Evolutionary conservation across 2,329 filamentous ascomycete genomes (phyloP).

Genomic region (Sclerotinia spermophila): DNA sequence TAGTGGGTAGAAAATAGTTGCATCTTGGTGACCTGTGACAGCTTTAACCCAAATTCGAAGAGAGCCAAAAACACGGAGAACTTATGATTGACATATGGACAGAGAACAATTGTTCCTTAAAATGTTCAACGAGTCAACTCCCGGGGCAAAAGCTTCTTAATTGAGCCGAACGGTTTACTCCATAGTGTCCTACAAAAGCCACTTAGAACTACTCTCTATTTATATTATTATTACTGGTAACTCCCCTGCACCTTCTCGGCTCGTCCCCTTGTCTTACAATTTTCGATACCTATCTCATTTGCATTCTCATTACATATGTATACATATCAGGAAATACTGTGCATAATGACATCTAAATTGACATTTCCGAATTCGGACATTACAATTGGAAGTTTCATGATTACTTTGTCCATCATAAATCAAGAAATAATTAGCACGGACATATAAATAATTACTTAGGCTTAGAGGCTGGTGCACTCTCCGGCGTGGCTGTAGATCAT

Average conservation of each 20-base stretch:
- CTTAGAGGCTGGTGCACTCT: not conserved
- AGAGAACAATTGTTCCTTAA: not conserved
- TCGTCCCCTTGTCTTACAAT: not conserved
- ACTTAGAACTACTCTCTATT: not conserved
- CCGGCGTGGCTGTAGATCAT: not conserved
- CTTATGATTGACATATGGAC: not conserved
- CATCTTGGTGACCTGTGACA: slow-evolving; percentile 12
- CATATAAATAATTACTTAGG: not conserved
- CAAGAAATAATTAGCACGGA: not conserved
- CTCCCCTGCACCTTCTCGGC: not conserved
- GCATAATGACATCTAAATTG: too few species aligned
- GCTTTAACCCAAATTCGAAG: not conserved
- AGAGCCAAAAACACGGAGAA: not conserved
- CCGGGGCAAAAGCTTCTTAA: not conserved
- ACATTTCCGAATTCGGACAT: not conserved
- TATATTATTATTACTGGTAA: not conserved
- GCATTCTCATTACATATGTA: not conserved
- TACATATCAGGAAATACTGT: not conserved
- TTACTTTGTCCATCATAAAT: not conserved
- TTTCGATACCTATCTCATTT: not conserved
- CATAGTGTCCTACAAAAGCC: not conserved
- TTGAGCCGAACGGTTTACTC: not conserved
- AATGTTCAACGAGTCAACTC: not conserved
- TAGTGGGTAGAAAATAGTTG: slow-evolving; percentile 9
- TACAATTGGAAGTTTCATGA: not conserved